These are phyloP conservation scores for Lasiodiplodia sp. DNA, from an alignment of 2,329 filamentous ascomycete species.

Conservation along the genomic window DNA sequence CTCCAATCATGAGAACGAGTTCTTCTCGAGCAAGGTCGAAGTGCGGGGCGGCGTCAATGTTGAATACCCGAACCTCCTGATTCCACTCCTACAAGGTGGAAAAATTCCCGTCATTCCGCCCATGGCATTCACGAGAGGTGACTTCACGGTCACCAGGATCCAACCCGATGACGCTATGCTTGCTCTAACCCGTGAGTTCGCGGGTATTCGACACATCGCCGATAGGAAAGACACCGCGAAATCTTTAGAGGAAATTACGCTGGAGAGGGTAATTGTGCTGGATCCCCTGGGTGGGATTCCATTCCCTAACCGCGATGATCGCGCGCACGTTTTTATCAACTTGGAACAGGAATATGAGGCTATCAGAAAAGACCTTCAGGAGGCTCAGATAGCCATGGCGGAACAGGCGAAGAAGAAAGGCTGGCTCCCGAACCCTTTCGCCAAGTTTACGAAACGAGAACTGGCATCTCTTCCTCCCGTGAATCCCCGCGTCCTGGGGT, in stretches of 20 bases:
- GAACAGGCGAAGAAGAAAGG: conserved; percentile 24
- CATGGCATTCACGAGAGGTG: conserved; percentile 64
- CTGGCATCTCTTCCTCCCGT: conserved; percentile 35
- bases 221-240: not conserved
- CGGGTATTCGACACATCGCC: conserved; percentile 61
- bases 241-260: conserved; percentile 31
- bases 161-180: conserved; percentile 72
- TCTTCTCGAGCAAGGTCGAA: conserved; percentile 42
- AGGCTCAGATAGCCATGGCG: conserved; percentile 36
- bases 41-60: conserved; percentile 49
- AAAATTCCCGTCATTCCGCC: conserved; percentile 74
- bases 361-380: conserved; percentile 68
- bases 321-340: conserved; percentile 86
- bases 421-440: conserved; percentile 52
- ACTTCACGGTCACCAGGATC: conserved; percentile 47
- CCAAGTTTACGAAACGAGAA: conserved; percentile 49
- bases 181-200: conserved; percentile 78
- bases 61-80: conserved; percentile 60
- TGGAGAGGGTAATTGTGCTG: conserved; percentile 88
- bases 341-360: conserved; percentile 85
- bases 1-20: conserved; percentile 42
- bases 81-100: conserved; percentile 71
- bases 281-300: conserved; percentile 89
- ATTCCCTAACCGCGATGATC: conserved; percentile 63
- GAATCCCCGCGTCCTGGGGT: conserved; percentile 31